Base-by-base conservation (phyloP, 805 yeast species). In the Candida dajiaensis region DNA sequence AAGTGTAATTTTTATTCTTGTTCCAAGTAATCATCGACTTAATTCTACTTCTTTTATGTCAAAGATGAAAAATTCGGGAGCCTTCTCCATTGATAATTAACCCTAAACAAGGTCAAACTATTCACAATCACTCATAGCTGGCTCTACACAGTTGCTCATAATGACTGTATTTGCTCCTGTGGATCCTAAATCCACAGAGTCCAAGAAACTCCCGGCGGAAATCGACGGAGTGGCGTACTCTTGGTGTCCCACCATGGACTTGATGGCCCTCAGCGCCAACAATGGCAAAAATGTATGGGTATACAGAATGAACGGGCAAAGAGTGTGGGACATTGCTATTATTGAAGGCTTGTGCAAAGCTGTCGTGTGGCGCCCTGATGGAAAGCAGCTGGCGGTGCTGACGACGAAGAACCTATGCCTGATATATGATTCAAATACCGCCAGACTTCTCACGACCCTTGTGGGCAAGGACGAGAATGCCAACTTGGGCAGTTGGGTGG, bases 211-310 rank as follows among this genome's bases (percentile, higher is more conserved):
- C 19, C 43, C 52, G 3, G 36, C 37, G 23, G 31, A 37, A 16
- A n/a, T 44, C n/a, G 57, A 56, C 21, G 61, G 48, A 1, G 15
- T 44, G 18, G 29, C 47, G 19, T 50, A 51, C 38, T 40, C 52
- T 37, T 72, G 75, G 71, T 77, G 81, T 55, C 83, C 83, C 2
- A 65, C 72, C 10, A 72, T 78, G 70, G 76, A 76, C 50, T 67
- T 78, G 28, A 51, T 83, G 29, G 74, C 80, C 7, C 58, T 80
- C 2, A 67, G 79, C 10, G 59, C 59, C 25, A 49, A 44, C 10
- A 64, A 76, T 62, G 85, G 82, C 47, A 56, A 65, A 55, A 48
- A 68, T 46, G 60, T 80, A 6, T 69, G 78, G 67, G 71, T 81
- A 10, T 77, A 74, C 51, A 71, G 87, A 41, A 61, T 72, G 38